phyloP scores from a whole-genome alignment of 2,329 filamentous ascomycete genomes.

The Pyrenophora graminea region DNA sequence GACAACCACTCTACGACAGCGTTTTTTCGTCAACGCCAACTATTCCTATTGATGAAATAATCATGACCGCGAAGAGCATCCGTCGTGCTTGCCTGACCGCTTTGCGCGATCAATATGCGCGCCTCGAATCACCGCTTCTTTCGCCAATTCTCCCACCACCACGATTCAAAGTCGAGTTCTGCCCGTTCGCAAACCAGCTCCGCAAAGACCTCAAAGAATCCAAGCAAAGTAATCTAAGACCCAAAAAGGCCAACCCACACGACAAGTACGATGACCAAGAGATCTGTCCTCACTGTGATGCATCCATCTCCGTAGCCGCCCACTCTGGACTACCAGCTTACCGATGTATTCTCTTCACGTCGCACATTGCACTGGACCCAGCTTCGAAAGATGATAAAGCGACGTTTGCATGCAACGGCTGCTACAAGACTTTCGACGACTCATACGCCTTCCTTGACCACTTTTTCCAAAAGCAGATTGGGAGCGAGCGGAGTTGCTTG shows the following conservation, averaged over 20 bases:
- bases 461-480: slow-evolving; percentile 41
- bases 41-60: slow-evolving; percentile 36
- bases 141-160: slow-evolving; percentile 37
- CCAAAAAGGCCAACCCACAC: slow-evolving; percentile 32
- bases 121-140: slow-evolving; percentile 26
- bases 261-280: slow-evolving; percentile 42
- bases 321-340: slow-evolving; percentile 41
- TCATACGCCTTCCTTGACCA: slow-evolving; percentile 45
- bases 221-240: slow-evolving; percentile 25
- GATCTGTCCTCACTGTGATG: slow-evolving; percentile 38
- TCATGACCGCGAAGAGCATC: slow-evolving; percentile 37
- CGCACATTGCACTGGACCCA: slow-evolving; percentile 25
- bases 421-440: slow-evolving; percentile 43
- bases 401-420: slow-evolving; percentile 41
- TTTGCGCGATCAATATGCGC: slow-evolving; percentile 35
- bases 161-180: slow-evolving; percentile 42
- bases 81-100: slow-evolving; percentile 40
- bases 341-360: slow-evolving; percentile 38
- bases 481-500: slow-evolving; percentile 38
- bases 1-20: slow-evolving; percentile 36
- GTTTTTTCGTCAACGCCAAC: slow-evolving; percentile 24
- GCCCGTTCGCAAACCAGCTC: slow-evolving; percentile 36
- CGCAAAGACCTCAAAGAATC: slow-evolving; percentile 30
- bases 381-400: slow-evolving; percentile 20
- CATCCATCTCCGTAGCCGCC: slow-evolving; percentile 35